These are phyloP conservation scores for Starmerella roubikii DNA, from an alignment of 805 yeast species.

Conservation along the genomic window DNA sequence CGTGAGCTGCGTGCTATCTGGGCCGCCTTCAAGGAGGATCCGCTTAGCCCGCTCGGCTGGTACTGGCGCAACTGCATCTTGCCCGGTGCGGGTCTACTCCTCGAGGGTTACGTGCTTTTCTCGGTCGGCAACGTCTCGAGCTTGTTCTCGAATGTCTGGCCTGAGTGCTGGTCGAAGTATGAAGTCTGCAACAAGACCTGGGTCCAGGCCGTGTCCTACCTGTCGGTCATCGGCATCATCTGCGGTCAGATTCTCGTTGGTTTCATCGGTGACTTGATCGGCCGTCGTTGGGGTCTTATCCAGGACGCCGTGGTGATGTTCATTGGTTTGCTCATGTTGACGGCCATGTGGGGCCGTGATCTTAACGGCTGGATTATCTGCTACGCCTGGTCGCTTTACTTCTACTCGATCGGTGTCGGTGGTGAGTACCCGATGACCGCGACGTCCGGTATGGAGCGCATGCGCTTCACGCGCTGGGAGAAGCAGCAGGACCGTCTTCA, in stretches of 20 bases:
- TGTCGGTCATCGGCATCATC: conserved; percentile 37
- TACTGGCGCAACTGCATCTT: conserved; percentile 27
- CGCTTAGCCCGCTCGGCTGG: conserved; percentile 26
- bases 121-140: conserved; percentile 27
- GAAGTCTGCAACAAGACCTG: conserved; percentile 26
- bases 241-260: conserved; percentile 50
- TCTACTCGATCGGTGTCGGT: conserved; percentile 41
- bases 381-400: conserved; percentile 36
- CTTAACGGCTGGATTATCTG: conserved; percentile 46
- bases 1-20: conserved; percentile 21
- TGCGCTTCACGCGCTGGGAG: conserved; percentile 26
- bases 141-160: conserved; percentile 27
- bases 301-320: conserved; percentile 46
- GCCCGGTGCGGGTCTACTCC: conserved; percentile 30
- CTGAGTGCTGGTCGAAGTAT: conserved; percentile 26
- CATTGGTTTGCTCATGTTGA: conserved; percentile 43
- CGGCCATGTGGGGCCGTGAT: conserved; percentile 44
- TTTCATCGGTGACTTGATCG: conserved; percentile 41
- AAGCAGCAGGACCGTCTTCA: conserved; percentile 27
- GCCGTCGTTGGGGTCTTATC: conserved; percentile 48
- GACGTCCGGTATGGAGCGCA: conserved; percentile 48
- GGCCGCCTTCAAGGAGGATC: conserved; percentile 24
- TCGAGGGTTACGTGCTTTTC: conserved; percentile 30
- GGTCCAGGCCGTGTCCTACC: conserved; percentile 27
- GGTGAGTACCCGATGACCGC: conserved; percentile 58